Evolutionary conservation across 345 rosid genomes (phyloP), one percentile per base, ranked within the genome.

Genomic region (Syzygium jambos): DNA sequence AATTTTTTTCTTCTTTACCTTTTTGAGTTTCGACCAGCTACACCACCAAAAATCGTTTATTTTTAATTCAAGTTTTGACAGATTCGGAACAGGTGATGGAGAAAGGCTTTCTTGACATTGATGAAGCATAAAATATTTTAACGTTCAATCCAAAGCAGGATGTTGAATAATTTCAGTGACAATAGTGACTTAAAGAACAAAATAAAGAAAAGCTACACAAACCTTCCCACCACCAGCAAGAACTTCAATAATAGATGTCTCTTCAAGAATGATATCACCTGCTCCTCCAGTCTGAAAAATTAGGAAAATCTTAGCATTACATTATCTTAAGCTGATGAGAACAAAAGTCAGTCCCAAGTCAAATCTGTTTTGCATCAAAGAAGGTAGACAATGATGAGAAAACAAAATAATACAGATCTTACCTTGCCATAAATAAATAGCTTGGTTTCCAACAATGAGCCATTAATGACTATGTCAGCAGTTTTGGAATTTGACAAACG

Each of bases 141-240:
- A 54, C 9, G 19, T n/a, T 52, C 52, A 54, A 23, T 78, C 73
- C 85, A 78, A 78, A 43, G 30, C 57, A 86, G 13, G 78, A 16
- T 38, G 82, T 38, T 21, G 14, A 5, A 73, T 49, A 73, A 19
- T 84, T 53, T 53, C 59, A 51, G 59, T 84, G 43, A 52, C 23
- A 52, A 65, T 5, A 17, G 23, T 41, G 59, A 73, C 51, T 29
- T 25, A 52, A 73, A 65, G 22, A 86, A 55, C 57, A 85, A 85
- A 85, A 27, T 23, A 29, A 65, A 88, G 82, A 43, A 51, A 87
- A 86, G 84, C 59, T 78, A 86, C 55, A 91, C 98, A 87, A 91
- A 97, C 99, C 99, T 97, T 96, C 93, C 96, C 99, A 77, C 99
- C 98, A 68, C 93, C 90, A 89, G 98, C 98, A 92, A 93, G 95